Conservation (phyloP, 106 monocot genomes). For the Dioscorea dumetorum region DNA sequence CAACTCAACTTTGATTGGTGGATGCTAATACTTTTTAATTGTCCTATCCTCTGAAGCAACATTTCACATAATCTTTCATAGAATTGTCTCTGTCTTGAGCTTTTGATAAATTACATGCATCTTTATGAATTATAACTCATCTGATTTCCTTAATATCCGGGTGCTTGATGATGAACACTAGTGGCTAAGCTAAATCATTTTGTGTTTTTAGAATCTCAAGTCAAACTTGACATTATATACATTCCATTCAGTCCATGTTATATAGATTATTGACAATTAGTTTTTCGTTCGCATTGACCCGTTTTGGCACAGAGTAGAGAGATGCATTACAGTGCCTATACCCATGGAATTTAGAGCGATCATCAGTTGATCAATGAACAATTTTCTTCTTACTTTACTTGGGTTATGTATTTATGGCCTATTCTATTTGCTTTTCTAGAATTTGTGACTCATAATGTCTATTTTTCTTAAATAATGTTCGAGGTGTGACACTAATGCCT, state of each 20-base stretch:
- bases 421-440: too few relatives aligned
- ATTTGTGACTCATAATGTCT: not conserved
- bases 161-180: too few relatives aligned
- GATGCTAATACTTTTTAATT: too few relatives aligned
- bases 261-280: not conserved
- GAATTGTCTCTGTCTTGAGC: too few relatives aligned
- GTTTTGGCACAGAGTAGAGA: not conserved
- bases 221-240: conserved; percentile 68
- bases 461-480: conserved; percentile 63
- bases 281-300: not conserved
- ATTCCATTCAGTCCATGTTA: not conserved
- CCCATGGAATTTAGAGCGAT: not conserved
- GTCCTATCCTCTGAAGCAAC: too few relatives aligned
- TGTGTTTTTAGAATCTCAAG: conserved; percentile 63
- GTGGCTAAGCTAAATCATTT: not conserved
- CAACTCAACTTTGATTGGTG: too few relatives aligned
- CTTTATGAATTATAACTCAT: too few relatives aligned
- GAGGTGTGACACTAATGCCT: conserved; percentile 74
- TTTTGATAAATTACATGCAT: too few relatives aligned
- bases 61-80: too few relatives aligned
- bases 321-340: not conserved
- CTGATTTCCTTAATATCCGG: too few relatives aligned
- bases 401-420: too few relatives aligned
- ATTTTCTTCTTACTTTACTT: too few relatives aligned
- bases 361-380: not conserved